A percentile compares a stretch with the other conserved stretches of the same genome.
These are phyloP conservation scores for Fraxinus albicans DNA, from an alignment of 305 asterid species.

Conservation along the genomic window DNA sequence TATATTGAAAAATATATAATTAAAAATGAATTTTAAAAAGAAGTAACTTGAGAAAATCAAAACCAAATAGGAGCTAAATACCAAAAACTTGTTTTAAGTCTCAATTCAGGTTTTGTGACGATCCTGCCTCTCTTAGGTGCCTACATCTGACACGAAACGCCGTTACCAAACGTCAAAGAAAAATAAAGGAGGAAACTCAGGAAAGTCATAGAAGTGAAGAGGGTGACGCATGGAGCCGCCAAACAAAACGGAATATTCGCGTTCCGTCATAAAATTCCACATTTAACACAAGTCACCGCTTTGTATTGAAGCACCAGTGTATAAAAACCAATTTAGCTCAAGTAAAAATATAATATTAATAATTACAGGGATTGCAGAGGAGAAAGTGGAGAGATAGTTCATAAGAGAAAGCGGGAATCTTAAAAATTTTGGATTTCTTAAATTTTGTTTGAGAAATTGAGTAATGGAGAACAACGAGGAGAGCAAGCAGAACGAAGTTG, in stretches of 20 bases:
- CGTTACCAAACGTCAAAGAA: not conserved
- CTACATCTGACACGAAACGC: not conserved
- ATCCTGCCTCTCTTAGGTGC: not conserved
- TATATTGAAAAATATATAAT: too few relatives aligned
- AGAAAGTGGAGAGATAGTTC: not conserved
- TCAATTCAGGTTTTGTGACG: too few relatives aligned
- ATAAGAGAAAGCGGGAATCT: slow-evolving; percentile 20
- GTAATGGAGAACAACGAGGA: slow-evolving; percentile 37
- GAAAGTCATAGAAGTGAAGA: not conserved
- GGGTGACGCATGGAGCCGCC: slow-evolving; percentile 20
- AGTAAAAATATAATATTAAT: not conserved
- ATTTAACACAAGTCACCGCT: slow-evolving; percentile 44
- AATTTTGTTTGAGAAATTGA: not conserved
- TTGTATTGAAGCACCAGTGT: not conserved
- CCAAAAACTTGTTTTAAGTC: too few relatives aligned
- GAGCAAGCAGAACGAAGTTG: slow-evolving; percentile 36
- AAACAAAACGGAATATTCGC: slow-evolving; percentile 31
- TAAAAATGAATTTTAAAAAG: too few relatives aligned
- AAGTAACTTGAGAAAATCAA: too few relatives aligned
- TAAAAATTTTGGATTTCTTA: not conserved
- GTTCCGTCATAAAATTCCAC: slow-evolving; percentile 30
- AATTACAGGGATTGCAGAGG: not conserved
- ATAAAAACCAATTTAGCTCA: slow-evolving; percentile 28
- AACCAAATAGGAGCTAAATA: too few relatives aligned
- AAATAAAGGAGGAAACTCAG: not conserved